A percentile compares a stretch with the other conserved stretches of the same genome.
Conservation (phyloP, 306 rosid species). For the Sindora glabra region DNA sequence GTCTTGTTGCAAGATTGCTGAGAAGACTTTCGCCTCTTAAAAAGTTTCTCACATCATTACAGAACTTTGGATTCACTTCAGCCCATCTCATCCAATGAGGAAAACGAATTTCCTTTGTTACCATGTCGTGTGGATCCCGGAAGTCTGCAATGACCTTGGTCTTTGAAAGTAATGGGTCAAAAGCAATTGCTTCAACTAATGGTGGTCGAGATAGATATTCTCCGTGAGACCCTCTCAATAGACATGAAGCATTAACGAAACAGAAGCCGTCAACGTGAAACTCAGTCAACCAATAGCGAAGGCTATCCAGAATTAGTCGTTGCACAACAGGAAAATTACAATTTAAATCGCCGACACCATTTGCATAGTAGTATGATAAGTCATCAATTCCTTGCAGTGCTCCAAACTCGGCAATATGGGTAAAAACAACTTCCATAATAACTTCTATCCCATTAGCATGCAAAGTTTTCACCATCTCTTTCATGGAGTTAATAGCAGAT, state of each 20-base stretch:
- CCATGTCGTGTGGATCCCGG: slow-evolving; percentile 56
- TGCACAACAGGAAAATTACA: slow-evolving; percentile 79
- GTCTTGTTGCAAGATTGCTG: slow-evolving; percentile 82
- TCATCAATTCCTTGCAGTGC: slow-evolving; percentile 79
- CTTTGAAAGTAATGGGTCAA: slow-evolving; percentile 71
- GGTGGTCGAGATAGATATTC: slow-evolving; percentile 76
- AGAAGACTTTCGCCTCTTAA: slow-evolving; percentile 63
- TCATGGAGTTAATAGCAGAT: slow-evolving; percentile 56
- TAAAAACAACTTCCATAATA: slow-evolving; percentile 79
- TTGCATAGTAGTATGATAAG: slow-evolving; percentile 43
- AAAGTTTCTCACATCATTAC: slow-evolving; percentile 56
- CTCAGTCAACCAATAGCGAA: slow-evolving; percentile 79
- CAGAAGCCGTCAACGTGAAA: slow-evolving; percentile 90
- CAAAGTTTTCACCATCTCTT: slow-evolving; percentile 74
- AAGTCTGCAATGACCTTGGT: slow-evolving; percentile 77
- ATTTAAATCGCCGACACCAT: slow-evolving; percentile 35
- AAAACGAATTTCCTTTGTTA: slow-evolving; percentile 41
- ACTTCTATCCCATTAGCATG: slow-evolving; percentile 87
- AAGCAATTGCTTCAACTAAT: slow-evolving; percentile 74
- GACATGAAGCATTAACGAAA: slow-evolving; percentile 70
- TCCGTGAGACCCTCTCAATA: slow-evolving; percentile 57
- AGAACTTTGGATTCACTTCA: slow-evolving; percentile 61
- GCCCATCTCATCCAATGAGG: slow-evolving; percentile 99
- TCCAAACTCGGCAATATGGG: slow-evolving; percentile 55
- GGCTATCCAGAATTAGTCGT: slow-evolving; percentile 70